Evolutionary conservation across 2,329 filamentous ascomycete species (phyloP).

Genomic region (Sphaerostilbella broomeana): DNA sequence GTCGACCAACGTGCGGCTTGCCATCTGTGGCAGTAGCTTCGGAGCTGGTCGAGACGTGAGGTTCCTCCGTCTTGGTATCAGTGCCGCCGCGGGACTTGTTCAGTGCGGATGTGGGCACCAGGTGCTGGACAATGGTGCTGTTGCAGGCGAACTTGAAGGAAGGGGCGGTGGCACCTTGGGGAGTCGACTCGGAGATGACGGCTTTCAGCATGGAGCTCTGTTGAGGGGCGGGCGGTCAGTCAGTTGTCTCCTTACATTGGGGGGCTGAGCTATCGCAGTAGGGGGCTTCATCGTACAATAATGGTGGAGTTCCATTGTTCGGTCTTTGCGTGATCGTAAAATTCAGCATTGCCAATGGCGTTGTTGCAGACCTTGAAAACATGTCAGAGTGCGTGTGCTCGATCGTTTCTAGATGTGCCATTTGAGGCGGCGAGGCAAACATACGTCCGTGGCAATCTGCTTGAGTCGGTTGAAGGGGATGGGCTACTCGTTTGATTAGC

Average conservation of each 20-base stretch:
- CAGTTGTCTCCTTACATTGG: not conserved
- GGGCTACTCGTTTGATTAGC: constrained; percentile 49
- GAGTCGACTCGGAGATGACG: constrained; percentile 67
- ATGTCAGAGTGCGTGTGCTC: constrained; percentile 3
- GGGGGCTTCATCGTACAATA: constrained; percentile 56
- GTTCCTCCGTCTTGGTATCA: constrained; percentile 41
- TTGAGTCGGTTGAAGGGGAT: constrained; percentile 69
- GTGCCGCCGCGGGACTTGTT: constrained; percentile 52
- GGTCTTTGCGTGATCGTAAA: constrained; percentile 83
- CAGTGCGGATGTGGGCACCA: constrained; percentile 59
- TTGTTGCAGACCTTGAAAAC: constrained; percentile 66
- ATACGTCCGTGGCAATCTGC: constrained; percentile 79
- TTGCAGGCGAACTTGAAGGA: constrained; percentile 93
- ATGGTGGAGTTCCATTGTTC: constrained; percentile 86
- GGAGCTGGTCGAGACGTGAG: constrained; percentile 50
- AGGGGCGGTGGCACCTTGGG: constrained; percentile 50
- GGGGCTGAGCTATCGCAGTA: constrained; percentile 9
- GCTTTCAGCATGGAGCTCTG: constrained; percentile 72
- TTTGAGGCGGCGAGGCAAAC: constrained; percentile 22
- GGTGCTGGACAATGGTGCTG: constrained; percentile 96
- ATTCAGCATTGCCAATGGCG: constrained; percentile 65
- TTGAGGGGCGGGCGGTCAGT: constrained; percentile 13
- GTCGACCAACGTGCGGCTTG: constrained; percentile 69
- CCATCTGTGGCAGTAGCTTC: constrained; percentile 52
- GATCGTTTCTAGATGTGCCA: not conserved